Evolutionary conservation across 257 asterid species (phyloP), one percentile per base, ranked within the genome.

Genomic region (Solanum etuberosum): DNA sequence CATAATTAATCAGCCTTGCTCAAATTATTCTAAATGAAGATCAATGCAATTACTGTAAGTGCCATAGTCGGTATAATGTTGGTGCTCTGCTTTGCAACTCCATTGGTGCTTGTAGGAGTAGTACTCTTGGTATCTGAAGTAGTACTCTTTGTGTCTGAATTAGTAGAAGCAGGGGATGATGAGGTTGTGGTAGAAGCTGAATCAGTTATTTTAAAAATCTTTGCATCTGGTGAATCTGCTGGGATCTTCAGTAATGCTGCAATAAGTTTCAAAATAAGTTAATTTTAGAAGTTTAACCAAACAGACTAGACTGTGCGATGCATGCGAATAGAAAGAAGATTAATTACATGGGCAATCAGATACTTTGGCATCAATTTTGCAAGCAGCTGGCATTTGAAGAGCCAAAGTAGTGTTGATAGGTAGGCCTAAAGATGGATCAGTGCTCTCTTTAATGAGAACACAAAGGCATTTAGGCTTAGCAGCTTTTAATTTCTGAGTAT

Each of bases 381-480:
- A 94, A 87, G 90, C 92, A 1, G 90, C 16, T 1, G 97, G 93
- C 97, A 94, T 94, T 90, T 94, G 92, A 21, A 94, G 92, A 85
- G 95, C 97, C 89, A 94, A 73, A 54, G 95, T 92, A 82, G 97
- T 94, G 90, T 94, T 94, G 23, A 94, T 91, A 4, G 94, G 95
- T 38, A 94, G 91, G 3, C 97, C 95, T 70, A 94, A 85, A 1
- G 95, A 93, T 5, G 95, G 94, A 82, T 94, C 94, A 1, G 91
- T 90, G 89, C 95, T 94, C 87, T 94, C 97, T 80, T 93, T 94
- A 87, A 94, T 93, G 15, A 94, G 93, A 85, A 93, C 97, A 74
- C 97, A 94, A 81, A 93, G 87, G n/a, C 97, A 94, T 89, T 93
- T 94, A 2, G 97, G 97, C 86, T 94, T 90, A 1, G 93, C 93